A percentile compares a stretch with the other conserved stretches of the same genome.
Evolutionary conservation across 148 eudicot species (phyloP).

Genomic region (Limonium bicolor): DNA sequence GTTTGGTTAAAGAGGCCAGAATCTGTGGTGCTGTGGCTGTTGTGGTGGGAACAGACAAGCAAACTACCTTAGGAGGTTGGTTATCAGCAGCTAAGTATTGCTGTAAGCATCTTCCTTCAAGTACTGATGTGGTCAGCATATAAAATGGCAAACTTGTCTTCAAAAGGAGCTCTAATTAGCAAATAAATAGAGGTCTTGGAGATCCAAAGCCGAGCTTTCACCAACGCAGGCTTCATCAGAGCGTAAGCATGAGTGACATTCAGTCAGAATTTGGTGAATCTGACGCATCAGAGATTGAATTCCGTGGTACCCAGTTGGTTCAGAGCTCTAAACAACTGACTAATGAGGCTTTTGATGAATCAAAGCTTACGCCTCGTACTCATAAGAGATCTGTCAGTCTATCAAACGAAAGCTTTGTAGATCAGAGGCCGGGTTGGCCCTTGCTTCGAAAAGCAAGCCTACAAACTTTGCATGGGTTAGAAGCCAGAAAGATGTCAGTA

Average conservation of each 20-base stretch:
- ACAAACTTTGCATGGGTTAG: conserved; percentile 21
- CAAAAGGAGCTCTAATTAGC: conserved; percentile 29
- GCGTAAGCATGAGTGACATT: conserved; percentile 4
- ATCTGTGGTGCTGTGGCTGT: conserved; percentile 28
- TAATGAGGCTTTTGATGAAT: conserved; percentile 8
- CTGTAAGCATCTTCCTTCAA: conserved; percentile 48
- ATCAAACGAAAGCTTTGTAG: conserved; percentile 16
- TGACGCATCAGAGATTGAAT: conserved; percentile 34
- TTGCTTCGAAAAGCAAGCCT: conserved; percentile 43
- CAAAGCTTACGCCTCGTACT: conserved; percentile 4
- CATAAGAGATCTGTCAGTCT: conserved; percentile 27
- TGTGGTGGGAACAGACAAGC: conserved; percentile 50
- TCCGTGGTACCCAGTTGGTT: too few relatives aligned
- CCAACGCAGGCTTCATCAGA: conserved; percentile 3
- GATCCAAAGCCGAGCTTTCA: conserved; percentile 50
- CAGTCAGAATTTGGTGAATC: conserved; percentile 40
- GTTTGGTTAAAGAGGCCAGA: conserved; percentile 64
- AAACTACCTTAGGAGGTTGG: conserved; percentile 41
- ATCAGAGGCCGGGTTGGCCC: conserved; percentile 93
- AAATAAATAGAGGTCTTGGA: conserved; percentile 34
- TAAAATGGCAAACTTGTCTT: conserved; percentile 68
- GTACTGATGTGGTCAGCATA: conserved; percentile 52
- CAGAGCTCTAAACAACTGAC: conserved; percentile 13
- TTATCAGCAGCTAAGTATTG: conserved; percentile 70
- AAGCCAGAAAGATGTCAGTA: conserved; percentile 80